Percentiles rank a stretch among this genome's conserved stretches.
phyloP scores from a whole-genome alignment of 2,329 filamentous ascomycete genomes.

The Teratosphaeria nubilosa region DNA sequence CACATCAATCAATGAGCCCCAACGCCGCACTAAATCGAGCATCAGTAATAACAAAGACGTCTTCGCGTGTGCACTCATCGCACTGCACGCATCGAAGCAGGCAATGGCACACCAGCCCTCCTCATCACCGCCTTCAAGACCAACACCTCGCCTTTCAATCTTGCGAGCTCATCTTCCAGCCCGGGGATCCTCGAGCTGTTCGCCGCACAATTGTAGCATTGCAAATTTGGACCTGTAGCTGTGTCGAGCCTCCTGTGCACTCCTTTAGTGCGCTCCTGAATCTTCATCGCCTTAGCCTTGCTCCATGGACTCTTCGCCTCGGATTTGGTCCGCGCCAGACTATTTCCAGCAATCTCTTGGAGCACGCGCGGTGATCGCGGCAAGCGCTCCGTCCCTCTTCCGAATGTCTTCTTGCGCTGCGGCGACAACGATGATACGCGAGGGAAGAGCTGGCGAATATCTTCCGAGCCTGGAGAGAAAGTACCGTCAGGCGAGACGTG shows the following conservation, averaged over 20 bases:
- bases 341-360: constrained; percentile 4
- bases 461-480: constrained; percentile 14
- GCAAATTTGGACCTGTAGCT: background rate
- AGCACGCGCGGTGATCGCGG: background rate
- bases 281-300: constrained; percentile 10
- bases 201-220: background rate
- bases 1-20: background rate
- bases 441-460: constrained; percentile 20
- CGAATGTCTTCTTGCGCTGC: background rate
- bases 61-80: background rate
- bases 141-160: constrained; percentile 18
- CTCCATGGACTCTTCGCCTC: constrained; percentile 16
- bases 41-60: constrained; percentile 16
- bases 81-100: background rate
- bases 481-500: constrained; percentile 8
- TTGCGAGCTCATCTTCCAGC: constrained; percentile 17
- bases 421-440: constrained; percentile 18
- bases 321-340: background rate
- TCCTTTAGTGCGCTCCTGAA: background rate
- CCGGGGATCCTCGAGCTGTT: constrained; percentile 6
- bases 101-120: constrained; percentile 11
- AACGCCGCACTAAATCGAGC: background rate
- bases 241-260: too few relatives aligned
- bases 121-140: constrained; percentile 17
- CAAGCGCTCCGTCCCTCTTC: background rate